Evolutionary conservation across 306 rosid species (phyloP).

Genomic region (Prunus kanzakura): DNA sequence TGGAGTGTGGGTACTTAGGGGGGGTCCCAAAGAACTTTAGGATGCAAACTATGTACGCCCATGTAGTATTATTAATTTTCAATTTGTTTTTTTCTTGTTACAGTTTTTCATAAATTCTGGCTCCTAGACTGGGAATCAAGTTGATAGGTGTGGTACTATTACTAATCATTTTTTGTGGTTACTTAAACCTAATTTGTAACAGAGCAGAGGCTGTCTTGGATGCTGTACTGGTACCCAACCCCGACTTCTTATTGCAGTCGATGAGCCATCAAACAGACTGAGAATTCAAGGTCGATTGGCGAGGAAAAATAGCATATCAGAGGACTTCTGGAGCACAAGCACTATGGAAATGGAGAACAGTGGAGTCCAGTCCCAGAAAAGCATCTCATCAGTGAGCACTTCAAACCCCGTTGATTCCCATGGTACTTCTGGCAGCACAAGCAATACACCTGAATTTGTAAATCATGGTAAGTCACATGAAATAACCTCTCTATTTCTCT

Average conservation of each 20-base stretch:
- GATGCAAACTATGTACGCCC: background rate
- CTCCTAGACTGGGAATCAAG: constrained; percentile 7
- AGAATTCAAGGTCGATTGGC: constrained; percentile 38
- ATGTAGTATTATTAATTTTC: background rate
- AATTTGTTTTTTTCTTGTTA: background rate
- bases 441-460: constrained; percentile 57
- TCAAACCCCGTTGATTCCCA: constrained; percentile 43
- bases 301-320: constrained; percentile 48
- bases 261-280: constrained; percentile 43
- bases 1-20: background rate
- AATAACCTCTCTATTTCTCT: constrained; percentile 5
- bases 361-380: constrained; percentile 52
- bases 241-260: constrained; percentile 30
- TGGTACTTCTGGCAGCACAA: constrained; percentile 41
- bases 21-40: background rate
- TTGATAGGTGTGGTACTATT: constrained; percentile 34
- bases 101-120: background rate
- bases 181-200: constrained; percentile 61
- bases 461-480: constrained; percentile 63
- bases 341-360: constrained; percentile 54
- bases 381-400: constrained; percentile 36
- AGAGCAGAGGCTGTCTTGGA: constrained; percentile 93
- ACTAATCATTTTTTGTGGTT: constrained; percentile 49
- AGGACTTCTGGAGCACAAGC: constrained; percentile 74
- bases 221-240: constrained; percentile 40